A percentile compares a stretch with the other conserved stretches of the same genome.
phyloP scores from a whole-genome alignment of 2,329 filamentous ascomycete genomes.

The Colletotrichum spaethianum region DNA sequence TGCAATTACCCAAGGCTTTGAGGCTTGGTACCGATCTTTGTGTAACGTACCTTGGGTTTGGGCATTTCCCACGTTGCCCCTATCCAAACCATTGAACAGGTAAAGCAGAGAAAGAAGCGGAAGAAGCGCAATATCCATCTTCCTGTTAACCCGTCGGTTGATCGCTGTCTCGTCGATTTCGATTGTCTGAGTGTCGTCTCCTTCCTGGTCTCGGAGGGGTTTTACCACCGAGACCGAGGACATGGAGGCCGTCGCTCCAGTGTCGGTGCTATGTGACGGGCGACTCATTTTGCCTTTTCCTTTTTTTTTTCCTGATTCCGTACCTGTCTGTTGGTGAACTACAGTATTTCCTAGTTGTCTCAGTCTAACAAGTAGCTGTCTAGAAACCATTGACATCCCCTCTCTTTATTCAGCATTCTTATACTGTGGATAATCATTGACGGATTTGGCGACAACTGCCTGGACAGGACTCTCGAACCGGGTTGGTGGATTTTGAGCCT shows the following conservation, averaged over 20 bases:
- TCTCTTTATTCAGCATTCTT: not conserved
- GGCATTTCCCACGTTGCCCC: conserved; percentile 58
- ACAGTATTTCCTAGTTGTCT: not conserved
- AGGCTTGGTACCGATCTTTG: not conserved
- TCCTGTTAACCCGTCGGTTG: conserved; percentile 49
- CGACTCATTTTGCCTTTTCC: conserved; percentile 17
- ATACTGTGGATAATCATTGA: conserved; percentile 8
- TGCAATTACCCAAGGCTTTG: not conserved
- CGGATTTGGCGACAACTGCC: not conserved
- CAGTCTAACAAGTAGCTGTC: conserved; percentile 11
- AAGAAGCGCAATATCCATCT: conserved; percentile 53
- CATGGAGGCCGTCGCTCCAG: conserved; percentile 19
- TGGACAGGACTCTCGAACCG: not conserved
- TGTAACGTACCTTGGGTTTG: conserved; percentile 52
- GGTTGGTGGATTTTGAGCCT: conserved; percentile 21
- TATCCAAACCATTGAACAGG: conserved; percentile 58
- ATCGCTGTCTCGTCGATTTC: conserved; percentile 15
- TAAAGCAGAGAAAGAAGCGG: conserved; percentile 57
- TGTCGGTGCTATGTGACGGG: conserved; percentile 26
- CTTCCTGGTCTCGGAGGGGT: not conserved
- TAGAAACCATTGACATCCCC: not conserved
- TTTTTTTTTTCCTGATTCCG: not conserved
- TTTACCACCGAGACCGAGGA: conserved; percentile 25
- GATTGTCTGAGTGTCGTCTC: not conserved
- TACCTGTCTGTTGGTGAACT: not conserved